A percentile compares a stretch with the other conserved stretches of the same genome.
Evolutionary conservation across 805 yeast species (phyloP).

Genomic region (Candida xyloterini): DNA sequence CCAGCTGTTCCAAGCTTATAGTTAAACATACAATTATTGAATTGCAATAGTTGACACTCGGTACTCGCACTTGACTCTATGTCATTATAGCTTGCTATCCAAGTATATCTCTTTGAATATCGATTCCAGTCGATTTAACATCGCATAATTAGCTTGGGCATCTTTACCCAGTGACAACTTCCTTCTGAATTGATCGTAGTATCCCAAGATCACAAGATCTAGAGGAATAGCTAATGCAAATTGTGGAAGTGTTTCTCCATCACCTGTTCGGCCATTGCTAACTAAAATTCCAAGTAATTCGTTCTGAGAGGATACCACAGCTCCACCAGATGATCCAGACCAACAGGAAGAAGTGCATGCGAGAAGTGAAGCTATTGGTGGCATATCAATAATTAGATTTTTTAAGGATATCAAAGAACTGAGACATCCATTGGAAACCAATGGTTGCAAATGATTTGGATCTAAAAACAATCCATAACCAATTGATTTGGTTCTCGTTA

Average conservation of each 20-base stretch:
- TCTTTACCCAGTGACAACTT: constrained; percentile 6
- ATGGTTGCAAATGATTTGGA: constrained; percentile 25
- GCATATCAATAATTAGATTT: constrained; percentile 7
- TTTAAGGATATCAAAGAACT: constrained; percentile 20
- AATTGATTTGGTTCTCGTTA: constrained; percentile 26
- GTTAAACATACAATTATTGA: no score
- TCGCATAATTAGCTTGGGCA: constrained; percentile 5
- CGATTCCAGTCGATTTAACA: constrained; percentile 15
- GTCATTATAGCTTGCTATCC: constrained; percentile 7
- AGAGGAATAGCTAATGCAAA: constrained; percentile 21
- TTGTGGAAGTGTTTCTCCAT: constrained; percentile 20
- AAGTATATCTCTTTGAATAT: constrained; percentile 15
- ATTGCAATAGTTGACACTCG: no score
- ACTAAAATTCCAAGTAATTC: constrained; percentile 41
- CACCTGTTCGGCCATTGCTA: constrained; percentile 35
- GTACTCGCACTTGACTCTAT: no score
- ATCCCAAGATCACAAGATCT: constrained; percentile 19
- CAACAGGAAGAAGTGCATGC: constrained; percentile 44
- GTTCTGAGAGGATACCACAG: constrained; percentile 27
- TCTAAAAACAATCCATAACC: constrained; percentile 42
- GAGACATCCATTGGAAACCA: constrained; percentile 35
- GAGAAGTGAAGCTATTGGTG: constrained; percentile 22
- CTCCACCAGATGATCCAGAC: constrained; percentile 53
- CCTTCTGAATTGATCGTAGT: constrained; percentile 19
- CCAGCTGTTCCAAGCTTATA: no score